Evolutionary conservation across 2,329 filamentous ascomycete species (phyloP), one percentile per base, ranked within the genome.

Genomic region (Lojkania enalia): DNA sequence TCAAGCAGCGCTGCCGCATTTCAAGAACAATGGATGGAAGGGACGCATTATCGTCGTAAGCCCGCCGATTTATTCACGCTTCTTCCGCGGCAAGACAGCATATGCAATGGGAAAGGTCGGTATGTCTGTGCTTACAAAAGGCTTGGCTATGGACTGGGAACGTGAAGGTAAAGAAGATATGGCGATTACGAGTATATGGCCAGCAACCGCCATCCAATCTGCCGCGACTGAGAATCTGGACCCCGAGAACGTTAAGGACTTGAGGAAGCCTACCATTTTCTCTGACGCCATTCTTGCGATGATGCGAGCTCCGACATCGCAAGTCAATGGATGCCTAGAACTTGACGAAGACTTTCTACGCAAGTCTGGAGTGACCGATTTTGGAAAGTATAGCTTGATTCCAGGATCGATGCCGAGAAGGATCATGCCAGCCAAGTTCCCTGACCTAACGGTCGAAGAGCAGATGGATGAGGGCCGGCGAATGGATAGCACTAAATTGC

Each of bases 151-250:
- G 85, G 90, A 95, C 58, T 88, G 87, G 63, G 73, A 81, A 53
- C 74, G 89, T 21, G 78, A 90, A 55, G 83, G 79, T 0, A 77
- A 80, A 55, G 71, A 60, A 0, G 74, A 81, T 4, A 90, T 92
- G 87, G 85, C 87, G 9, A 84, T 94, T 43, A 89, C 85, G 0
- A 88, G 86, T 54, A 79, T 95, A 4, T 95, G 90, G 90, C 89
- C 89, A 9, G 88, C 88, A 3, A 80, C 77, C 20, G 86, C 87
- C 2, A 88, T 94, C 51, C 82, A 91, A 60, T 90, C 85, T 4
- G 88, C 84, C 4, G 88, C 88, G 3, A 92, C 88, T 1, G 75
- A 79, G 41, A 71, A 75, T 41, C 75, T 48, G 48, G 44, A 74
- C 16, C 64, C 71, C 1, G 74, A 79, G 37, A 70, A 70, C 20